Evolutionary conservation across 2,329 filamentous ascomycete genomes (phyloP).

Genomic region (Fusarium burgessii): DNA sequence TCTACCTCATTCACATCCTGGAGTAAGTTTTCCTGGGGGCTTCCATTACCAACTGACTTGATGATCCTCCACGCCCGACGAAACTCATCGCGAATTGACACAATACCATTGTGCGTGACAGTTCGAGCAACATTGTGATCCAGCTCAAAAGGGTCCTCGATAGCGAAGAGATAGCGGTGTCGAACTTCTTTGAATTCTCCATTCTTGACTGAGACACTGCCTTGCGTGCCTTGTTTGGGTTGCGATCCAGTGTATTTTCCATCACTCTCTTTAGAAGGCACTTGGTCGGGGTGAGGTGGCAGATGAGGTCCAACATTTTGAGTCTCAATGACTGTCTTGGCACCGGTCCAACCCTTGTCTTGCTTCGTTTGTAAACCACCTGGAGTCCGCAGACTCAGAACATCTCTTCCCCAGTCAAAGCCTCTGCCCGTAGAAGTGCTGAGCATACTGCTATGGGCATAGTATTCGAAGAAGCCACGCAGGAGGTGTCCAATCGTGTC

Average conservation of each 20-base stretch:
- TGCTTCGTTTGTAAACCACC: constrained; percentile 80
- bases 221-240: constrained; percentile 23
- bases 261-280: constrained; percentile 4
- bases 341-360: constrained; percentile 88
- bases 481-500: constrained; percentile 79
- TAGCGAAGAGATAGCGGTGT: constrained; percentile 85
- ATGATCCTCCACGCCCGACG: constrained; percentile 82
- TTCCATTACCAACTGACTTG: constrained; percentile 60
- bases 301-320: constrained; percentile 50
- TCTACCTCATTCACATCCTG: constrained; percentile 59
- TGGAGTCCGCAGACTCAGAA: constrained; percentile 79
- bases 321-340: constrained; percentile 74
- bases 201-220: constrained; percentile 46
- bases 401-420: constrained; percentile 85
- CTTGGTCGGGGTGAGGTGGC: constrained; percentile 35
- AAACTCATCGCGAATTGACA: constrained; percentile 86
- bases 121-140: constrained; percentile 91
- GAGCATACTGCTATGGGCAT: constrained; percentile 71
- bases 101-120: constrained; percentile 84
- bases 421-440: constrained; percentile 62
- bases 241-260: constrained; percentile 9
- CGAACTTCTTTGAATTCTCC: constrained; percentile 74
- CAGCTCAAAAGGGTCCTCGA: constrained; percentile 91
- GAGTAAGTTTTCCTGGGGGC: constrained; percentile 62
- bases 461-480: constrained; percentile 90